Evolutionary conservation across 345 rosid species (phyloP), one percentile per base, ranked within the genome.

Genomic region (Ceriops decandra): DNA sequence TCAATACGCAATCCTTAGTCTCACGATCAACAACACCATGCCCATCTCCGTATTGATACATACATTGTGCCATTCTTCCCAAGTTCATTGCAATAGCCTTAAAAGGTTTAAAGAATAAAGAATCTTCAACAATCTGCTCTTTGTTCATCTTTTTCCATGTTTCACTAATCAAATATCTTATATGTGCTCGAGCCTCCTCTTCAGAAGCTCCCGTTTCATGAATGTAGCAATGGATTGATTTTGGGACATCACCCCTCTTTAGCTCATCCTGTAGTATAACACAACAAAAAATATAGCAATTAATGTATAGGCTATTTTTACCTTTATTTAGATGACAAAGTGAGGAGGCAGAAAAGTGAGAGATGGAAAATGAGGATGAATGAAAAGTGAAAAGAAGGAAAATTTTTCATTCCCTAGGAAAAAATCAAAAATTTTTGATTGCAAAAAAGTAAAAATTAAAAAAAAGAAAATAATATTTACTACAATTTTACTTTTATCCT

Each of bases 141-240:
- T 7, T 64, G 20, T 77, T 77, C 64, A 69, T 35, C 57, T 65
- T 77, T 62, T 77, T 77, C 80, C 69, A 80, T 17, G 67, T 57
- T 20, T 51, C 64, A 27, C 62, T 7, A 19, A 86, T 81, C 74
- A 84, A 63, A 2, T 59, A n/a, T 2, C 7, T 7, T 9, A 82
- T 11, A 20, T 79, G 68, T 0, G 66, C 52, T 0, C 81, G 72
- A 0, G 88, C 77, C 35, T 57, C 46, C 19, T 71, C 76, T 64
- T 77, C 78, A 0, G 76, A 66, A 8, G 60, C 73, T 63, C 77
- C 80, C 0, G 46, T 75, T 33, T 82, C 46, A 13, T 60, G 46
- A 24, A 20, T 60, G 63, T 32, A 60, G 31, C 10, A 75, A 10
- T 78, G 68, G 7, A 82, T 68, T 30, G 82, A 60, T 68, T 76